phyloP scores from a whole-genome alignment of 2,329 filamentous ascomycete species.

The Karstenula rhodostoma region DNA sequence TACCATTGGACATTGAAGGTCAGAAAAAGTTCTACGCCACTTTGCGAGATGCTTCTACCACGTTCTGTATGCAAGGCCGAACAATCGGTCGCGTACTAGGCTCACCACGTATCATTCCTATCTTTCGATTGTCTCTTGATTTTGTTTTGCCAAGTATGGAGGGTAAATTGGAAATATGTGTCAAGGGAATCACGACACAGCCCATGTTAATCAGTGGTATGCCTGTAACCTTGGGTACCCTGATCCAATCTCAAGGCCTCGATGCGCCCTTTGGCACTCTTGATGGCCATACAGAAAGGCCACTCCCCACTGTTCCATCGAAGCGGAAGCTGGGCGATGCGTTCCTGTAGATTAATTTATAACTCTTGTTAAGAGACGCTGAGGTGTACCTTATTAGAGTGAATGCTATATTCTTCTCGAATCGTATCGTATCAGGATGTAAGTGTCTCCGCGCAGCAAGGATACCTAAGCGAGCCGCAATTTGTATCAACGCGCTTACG shows the following conservation, averaged over 20 bases:
- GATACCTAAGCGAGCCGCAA: too few relatives aligned
- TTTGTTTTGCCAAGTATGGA: conserved; percentile 14
- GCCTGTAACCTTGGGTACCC: conserved; percentile 6
- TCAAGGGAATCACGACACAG: conserved; percentile 11
- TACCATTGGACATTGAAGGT: conserved; percentile 1
- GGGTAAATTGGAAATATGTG: conserved; percentile 10
- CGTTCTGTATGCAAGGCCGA: conserved; percentile 1
- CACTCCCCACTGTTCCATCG: conserved; percentile 8
- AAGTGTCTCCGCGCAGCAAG: too few relatives aligned
- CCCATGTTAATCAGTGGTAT: conserved; percentile 18
- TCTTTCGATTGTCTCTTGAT: conserved; percentile 8
- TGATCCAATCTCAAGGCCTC: conserved; percentile 11
- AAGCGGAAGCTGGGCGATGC: conserved; percentile 4
- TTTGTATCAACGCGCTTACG: too few relatives aligned
- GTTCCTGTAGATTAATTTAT: too few relatives aligned
- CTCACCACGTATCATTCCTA: conserved; percentile 9
- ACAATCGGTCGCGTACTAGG: neutral
- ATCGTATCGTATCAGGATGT: too few relatives aligned
- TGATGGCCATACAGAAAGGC: conserved; percentile 10
- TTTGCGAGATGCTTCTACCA: conserved; percentile 1
- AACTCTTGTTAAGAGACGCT: too few relatives aligned
- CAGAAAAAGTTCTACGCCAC: conserved; percentile 7
- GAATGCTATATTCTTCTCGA: too few relatives aligned
- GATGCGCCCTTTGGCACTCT: conserved; percentile 15
- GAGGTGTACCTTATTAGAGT: too few relatives aligned